phyloP scores from a whole-genome alignment of 2,329 filamentous ascomycete genomes.

The Blastomyces emzantsi region DNA sequence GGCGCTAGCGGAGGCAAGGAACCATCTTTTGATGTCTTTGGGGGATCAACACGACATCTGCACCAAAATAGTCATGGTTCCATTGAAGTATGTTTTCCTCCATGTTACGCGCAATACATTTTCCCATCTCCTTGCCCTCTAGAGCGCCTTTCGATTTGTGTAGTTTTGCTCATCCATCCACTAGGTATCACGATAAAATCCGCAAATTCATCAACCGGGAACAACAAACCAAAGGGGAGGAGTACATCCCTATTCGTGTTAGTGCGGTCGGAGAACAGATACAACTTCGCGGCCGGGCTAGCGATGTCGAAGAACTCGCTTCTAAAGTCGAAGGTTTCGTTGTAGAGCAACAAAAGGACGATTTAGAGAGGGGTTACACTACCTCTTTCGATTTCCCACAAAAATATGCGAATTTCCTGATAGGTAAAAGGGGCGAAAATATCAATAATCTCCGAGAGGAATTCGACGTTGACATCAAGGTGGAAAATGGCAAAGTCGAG shows the following conservation, averaged over 20 bases:
- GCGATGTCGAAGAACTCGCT: slow-evolving; percentile 61
- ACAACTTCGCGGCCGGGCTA: slow-evolving; percentile 66
- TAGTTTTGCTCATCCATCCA: slow-evolving; percentile 4
- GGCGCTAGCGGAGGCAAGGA: slow-evolving; percentile 50
- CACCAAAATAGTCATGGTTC: slow-evolving; percentile 45
- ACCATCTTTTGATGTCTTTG: slow-evolving; percentile 46
- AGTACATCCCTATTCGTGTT: slow-evolving; percentile 50
- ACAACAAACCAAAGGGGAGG: slow-evolving; percentile 42
- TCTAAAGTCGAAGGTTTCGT: slow-evolving; percentile 70
- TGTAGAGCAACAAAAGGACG: slow-evolving; percentile 80
- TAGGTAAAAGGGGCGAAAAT: slow-evolving; percentile 58
- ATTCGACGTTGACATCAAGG: slow-evolving; percentile 70
- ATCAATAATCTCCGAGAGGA: slow-evolving; percentile 61
- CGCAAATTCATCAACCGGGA: slow-evolving; percentile 50
- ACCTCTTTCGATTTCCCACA: slow-evolving; percentile 87
- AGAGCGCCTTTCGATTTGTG: not conserved
- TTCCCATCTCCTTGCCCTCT: too few species aligned
- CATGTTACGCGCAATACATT: not conserved
- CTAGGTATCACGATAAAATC: slow-evolving; percentile 53
- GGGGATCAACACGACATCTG: slow-evolving; percentile 48
- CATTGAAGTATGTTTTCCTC: slow-evolving; percentile 39
- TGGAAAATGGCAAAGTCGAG: slow-evolving; percentile 88
- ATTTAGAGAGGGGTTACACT: slow-evolving; percentile 85
- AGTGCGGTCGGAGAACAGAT: slow-evolving; percentile 47
- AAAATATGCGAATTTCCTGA: slow-evolving; percentile 81